phyloP scores from a whole-genome alignment of 768 basidiomycete genomes.

The Chalciporus chontae region DNA sequence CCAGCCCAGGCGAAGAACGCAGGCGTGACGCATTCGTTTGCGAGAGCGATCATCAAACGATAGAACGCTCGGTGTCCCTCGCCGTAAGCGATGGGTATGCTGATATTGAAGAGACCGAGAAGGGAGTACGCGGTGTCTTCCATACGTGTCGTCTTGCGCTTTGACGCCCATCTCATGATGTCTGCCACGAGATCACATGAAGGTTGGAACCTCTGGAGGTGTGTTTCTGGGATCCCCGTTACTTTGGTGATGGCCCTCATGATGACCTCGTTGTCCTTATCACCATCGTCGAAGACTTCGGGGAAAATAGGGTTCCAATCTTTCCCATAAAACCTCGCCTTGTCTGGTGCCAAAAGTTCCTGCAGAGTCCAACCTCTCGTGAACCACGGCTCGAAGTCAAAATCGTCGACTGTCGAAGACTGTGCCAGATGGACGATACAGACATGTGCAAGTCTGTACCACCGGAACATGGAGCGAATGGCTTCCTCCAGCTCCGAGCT shows the following conservation, averaged over 20 bases:
- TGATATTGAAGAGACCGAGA: constrained; percentile 9
- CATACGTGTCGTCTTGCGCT: constrained; percentile 8
- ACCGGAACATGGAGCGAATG: constrained; percentile 12
- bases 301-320: constrained; percentile 10
- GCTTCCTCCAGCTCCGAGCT: constrained; percentile 12
- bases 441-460: constrained; percentile 17
- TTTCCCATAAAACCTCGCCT: constrained; percentile 12
- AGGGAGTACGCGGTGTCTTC: constrained; percentile 10
- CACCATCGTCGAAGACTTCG: not conserved
- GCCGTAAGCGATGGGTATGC: constrained; percentile 10
- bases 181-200: constrained; percentile 6
- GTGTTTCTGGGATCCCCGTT: constrained; percentile 1
- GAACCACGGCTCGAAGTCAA: constrained; percentile 13
- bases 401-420: constrained; percentile 13
- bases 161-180: constrained; percentile 10
- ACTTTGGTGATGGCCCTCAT: constrained; percentile 1
- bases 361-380: constrained; percentile 13
- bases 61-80: constrained; percentile 10
- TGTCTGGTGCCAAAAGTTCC: constrained; percentile 11
- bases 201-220: not conserved
- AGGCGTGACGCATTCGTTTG: constrained; percentile 4
- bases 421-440: constrained; percentile 15
- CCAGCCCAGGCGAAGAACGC: constrained; percentile 15
- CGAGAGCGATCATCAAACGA: constrained; percentile 10
- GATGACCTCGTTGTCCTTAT: constrained; percentile 6